Percentiles rank a stretch among this genome's conserved stretches.
phyloP scores from a whole-genome alignment of 2,329 filamentous ascomycete genomes.

The Xylaria sp. region DNA sequence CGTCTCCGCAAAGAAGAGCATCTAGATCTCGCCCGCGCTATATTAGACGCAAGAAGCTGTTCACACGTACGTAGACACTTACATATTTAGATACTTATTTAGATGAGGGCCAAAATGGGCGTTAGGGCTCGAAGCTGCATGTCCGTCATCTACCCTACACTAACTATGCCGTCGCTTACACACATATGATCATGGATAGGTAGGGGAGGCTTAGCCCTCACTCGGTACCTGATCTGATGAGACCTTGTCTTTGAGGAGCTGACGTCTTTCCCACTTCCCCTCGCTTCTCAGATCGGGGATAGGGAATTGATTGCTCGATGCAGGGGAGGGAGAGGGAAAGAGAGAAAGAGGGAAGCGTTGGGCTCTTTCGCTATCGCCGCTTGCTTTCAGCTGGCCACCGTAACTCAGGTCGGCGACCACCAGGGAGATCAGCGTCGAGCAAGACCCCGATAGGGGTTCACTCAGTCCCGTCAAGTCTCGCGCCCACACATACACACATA shows the following conservation, averaged over 20 bases:
- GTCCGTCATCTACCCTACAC: slow-evolving; percentile 3
- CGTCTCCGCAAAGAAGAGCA: slow-evolving; percentile 23
- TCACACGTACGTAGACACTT: slow-evolving; percentile 15
- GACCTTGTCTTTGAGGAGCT: slow-evolving; percentile 28
- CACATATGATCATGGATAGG: slow-evolving; percentile 18
- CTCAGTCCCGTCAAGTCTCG: slow-evolving; percentile 4
- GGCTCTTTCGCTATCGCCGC: slow-evolving; percentile 18
- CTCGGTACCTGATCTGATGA: slow-evolving; percentile 14
- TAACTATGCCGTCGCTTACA: slow-evolving; percentile 25
- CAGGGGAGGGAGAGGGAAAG: slow-evolving; percentile 1
- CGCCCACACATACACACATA: slow-evolving; percentile 8
- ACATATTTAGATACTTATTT: slow-evolving; percentile 11
- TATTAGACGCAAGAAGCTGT: slow-evolving; percentile 15
- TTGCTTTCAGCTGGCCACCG: slow-evolving; percentile 35
- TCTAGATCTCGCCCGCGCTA: slow-evolving; percentile 32
- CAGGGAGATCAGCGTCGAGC: slow-evolving; percentile 31
- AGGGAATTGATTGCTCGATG: slow-evolving; percentile 6
- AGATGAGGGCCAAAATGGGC: slow-evolving; percentile 24
- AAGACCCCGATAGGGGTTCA: slow-evolving; percentile 31
- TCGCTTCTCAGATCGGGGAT: slow-evolving; percentile 16
- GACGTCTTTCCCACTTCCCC: slow-evolving; percentile 5
- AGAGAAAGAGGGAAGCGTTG: neutral
- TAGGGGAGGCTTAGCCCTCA: slow-evolving; percentile 32
- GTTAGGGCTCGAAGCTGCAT: slow-evolving; percentile 29
- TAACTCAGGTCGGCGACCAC: slow-evolving; percentile 39